Base-by-base conservation (phyloP, 2,329 filamentous ascomycete species). In the Ophiosphaerella narmari region DNA sequence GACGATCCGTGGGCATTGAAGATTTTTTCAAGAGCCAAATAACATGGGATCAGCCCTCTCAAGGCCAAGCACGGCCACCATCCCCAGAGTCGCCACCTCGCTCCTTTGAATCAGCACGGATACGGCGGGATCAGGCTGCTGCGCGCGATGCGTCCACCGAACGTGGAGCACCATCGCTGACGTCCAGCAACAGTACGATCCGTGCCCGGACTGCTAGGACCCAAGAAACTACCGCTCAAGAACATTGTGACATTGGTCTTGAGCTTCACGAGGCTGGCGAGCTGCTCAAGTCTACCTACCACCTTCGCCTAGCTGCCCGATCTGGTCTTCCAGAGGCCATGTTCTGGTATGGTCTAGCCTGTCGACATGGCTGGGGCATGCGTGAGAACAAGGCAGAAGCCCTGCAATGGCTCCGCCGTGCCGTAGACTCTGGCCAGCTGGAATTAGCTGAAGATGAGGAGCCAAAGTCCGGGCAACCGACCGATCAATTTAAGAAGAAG, bases 331-430 rank as follows among this genome's bases (percentile, higher is more conserved):
- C 94, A 0, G 96, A 93, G 0, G 94, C 88, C 18, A 99, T 99
- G 94, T 83, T 99, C 11, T 80, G 97, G 29, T 99, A 97, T 72
- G 94, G 93, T 5, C 81, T 99, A 32, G 94, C 94, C 9, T 97
- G 93, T 68, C 85, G 94, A 42, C 94, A 99, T 69, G 94, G 94
- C 41, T 99, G 94, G 94, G 94, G 94, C 14, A 97, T 97, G 90
- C 87, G 92, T 8, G 84, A 91, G 7, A 97, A 96, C 71, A 91
- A 91, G 66, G 82, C 82, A 40, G 94, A 99, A 74, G 94, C 91
- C 7, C 89, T 97, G 0, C 83, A 88, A 62, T 99, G 94, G 94
- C 78, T 99, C 48, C 86, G 91, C 39, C 94, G 92, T 70, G 94
- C 94, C 3, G 91, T 94, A 7, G 90, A 97, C 66, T 87, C 83